Percentiles rank a stretch among this genome's conserved stretches.
Conservation (phyloP, 805 yeast genomes). For the Metschnikowia dekortorum region DNA sequence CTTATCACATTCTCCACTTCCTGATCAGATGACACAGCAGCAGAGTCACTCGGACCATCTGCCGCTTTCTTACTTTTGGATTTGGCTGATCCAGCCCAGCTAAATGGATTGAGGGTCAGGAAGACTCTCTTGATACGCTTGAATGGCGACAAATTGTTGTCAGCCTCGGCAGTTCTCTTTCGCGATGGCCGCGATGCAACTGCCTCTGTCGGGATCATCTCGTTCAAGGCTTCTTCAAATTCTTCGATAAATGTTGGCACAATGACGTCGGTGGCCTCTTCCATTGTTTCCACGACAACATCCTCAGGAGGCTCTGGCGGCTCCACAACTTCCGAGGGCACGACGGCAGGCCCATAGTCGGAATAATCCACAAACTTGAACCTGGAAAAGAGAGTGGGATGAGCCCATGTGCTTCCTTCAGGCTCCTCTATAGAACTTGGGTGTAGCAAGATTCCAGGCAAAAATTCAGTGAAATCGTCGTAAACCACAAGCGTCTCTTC, state of each 20-base stretch:
- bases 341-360: not conserved
- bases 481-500: slow-evolving; percentile 9
- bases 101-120: slow-evolving; percentile 10
- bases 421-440: slow-evolving; percentile 16
- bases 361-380: slow-evolving; percentile 3
- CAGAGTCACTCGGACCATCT: not conserved
- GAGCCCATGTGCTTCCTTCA: not conserved
- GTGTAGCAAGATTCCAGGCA: slow-evolving; percentile 1
- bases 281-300: slow-evolving; percentile 6
- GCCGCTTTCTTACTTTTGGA: not conserved
- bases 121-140: slow-evolving; percentile 9
- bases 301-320: slow-evolving; percentile 8
- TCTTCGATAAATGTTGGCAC: slow-evolving; percentile 12
- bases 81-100: slow-evolving; percentile 3
- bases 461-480: slow-evolving; percentile 13
- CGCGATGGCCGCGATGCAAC: not conserved
- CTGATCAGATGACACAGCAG: not conserved
- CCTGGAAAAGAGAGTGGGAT: not conserved
- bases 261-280: slow-evolving; percentile 7
- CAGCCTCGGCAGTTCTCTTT: slow-evolving; percentile 3
- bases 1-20: not conserved
- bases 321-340: slow-evolving; percentile 10
- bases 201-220: not conserved
- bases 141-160: slow-evolving; percentile 7
- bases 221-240: slow-evolving; percentile 4